These are phyloP conservation scores for Kodamaea fukazawae DNA, from an alignment of 805 yeast genomes.

Conservation along the genomic window DNA sequence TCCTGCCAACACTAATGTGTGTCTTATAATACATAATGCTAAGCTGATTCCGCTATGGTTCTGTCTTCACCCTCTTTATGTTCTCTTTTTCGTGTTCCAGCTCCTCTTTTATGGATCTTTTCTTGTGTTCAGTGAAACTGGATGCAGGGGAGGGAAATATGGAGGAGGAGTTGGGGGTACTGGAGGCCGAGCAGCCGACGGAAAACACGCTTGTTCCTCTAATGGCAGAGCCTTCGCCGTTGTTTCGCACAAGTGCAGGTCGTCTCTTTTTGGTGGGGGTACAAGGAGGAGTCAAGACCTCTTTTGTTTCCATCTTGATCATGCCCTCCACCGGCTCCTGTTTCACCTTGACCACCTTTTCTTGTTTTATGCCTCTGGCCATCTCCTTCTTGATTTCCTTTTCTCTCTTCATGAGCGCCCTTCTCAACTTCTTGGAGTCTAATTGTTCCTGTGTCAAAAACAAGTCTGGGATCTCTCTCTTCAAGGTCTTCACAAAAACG, in stretches of 20 bases:
- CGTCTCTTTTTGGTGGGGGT: constrained; percentile 30
- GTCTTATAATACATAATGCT: no score
- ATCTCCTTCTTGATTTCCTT: constrained; percentile 7
- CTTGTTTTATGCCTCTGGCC: constrained; percentile 4
- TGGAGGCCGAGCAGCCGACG: no score
- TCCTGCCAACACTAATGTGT: no score
- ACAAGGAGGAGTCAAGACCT: constrained; percentile 31
- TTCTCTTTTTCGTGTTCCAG: no score
- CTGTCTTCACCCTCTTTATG: no score
- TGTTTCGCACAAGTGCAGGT: constrained; percentile 16
- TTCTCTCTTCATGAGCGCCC: constrained; percentile 3
- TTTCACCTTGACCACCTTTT: constrained; percentile 1
- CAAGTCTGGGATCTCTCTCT: constrained; percentile 54
- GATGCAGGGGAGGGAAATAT: constrained; percentile 35
- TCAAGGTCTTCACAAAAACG: constrained; percentile 62
- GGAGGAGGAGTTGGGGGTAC: not conserved
- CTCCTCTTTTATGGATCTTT: no score
- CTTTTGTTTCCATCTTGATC: constrained; percentile 3
- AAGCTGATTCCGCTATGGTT: no score
- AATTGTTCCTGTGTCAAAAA: constrained; percentile 57
- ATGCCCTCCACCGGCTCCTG: not conserved
- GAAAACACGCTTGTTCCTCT: constrained; percentile 8
- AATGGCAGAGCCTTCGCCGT: constrained; percentile 14
- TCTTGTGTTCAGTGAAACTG: constrained; percentile 24
- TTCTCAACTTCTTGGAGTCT: constrained; percentile 39